Conservation (phyloP, 2,329 filamentous ascomycete species). For the Emericellopsis atlantica region DNA sequence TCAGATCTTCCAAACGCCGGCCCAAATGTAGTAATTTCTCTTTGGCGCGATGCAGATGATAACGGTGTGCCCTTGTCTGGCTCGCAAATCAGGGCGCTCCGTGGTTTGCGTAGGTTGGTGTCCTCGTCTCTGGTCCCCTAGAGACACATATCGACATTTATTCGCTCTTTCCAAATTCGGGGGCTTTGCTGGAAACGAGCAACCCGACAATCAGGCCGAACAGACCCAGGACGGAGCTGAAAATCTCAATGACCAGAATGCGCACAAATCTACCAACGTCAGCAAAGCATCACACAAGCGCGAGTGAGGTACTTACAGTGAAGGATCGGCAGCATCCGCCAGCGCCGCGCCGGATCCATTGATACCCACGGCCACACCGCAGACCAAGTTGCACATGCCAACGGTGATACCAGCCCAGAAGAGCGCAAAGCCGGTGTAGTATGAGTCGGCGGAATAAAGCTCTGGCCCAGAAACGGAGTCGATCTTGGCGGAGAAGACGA, state of each 20-base stretch:
- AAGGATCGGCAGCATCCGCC: slow-evolving; percentile 86
- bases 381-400: slow-evolving; percentile 89
- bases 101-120: neutral
- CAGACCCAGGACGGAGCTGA: slow-evolving; percentile 91
- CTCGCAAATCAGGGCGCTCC: neutral
- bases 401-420: slow-evolving; percentile 96
- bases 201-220: slow-evolving; percentile 95
- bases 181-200: slow-evolving; percentile 72
- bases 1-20: slow-evolving; percentile 25
- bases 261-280: slow-evolving; percentile 69
- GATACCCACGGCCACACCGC: slow-evolving; percentile 92
- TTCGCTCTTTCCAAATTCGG: slow-evolving; percentile 46
- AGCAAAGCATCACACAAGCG: slow-evolving; percentile 8
- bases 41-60: slow-evolving; percentile 20
- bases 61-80: too few relatives aligned
- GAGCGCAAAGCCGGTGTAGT: slow-evolving; percentile 88
- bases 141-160: slow-evolving; percentile 1
- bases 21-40: slow-evolving; percentile 14
- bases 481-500: slow-evolving; percentile 90
- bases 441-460: slow-evolving; percentile 63
- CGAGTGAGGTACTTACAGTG: slow-evolving; percentile 49
- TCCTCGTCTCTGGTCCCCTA: neutral
- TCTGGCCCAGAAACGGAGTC: slow-evolving; percentile 49
- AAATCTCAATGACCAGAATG: slow-evolving; percentile 98
- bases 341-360: slow-evolving; percentile 94